Conservation (phyloP, 2,329 filamentous ascomycete species). For the Endoconidiophora polonica region DNA sequence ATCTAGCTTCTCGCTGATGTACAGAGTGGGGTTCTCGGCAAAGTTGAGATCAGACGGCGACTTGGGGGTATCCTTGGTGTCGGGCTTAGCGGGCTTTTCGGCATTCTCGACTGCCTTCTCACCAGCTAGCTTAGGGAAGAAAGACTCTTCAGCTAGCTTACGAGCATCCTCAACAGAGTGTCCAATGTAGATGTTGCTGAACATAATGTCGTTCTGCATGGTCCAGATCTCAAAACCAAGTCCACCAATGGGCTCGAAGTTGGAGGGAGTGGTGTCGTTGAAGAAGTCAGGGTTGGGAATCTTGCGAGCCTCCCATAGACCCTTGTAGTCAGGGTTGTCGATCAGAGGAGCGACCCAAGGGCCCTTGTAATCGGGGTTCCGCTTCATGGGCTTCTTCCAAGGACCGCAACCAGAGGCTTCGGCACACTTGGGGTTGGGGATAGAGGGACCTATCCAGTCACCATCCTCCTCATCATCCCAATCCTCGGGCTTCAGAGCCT, state of each 20-base stretch:
- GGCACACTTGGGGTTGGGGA: constrained; percentile 90
- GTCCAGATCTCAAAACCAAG: constrained; percentile 99
- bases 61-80: constrained; percentile 40
- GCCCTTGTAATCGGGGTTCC: constrained; percentile 97
- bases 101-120: constrained; percentile 70
- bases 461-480: constrained; percentile 99
- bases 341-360: constrained; percentile 88
- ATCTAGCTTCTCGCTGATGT: constrained; percentile 81
- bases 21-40: constrained; percentile 75
- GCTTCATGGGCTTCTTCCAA: constrained; percentile 82
- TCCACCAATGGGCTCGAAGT: constrained; percentile 96
- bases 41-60: constrained; percentile 69
- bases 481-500: constrained; percentile 93
- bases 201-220: constrained; percentile 97
- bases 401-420: constrained; percentile 86
- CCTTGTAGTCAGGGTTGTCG: constrained; percentile 98
- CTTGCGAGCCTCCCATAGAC: constrained; percentile 83
- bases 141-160: constrained; percentile 77
- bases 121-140: constrained; percentile 68
- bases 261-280: constrained; percentile 90
- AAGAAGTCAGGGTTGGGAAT: constrained; percentile 93
- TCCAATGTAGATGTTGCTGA: constrained; percentile 99
- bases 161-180: constrained; percentile 88
- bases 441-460: constrained; percentile 81
- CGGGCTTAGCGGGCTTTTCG: constrained; percentile 56